phyloP scores from a whole-genome alignment of 192 early-diverging fungal genomes.

The Linnemannia schmuckeri region DNA sequence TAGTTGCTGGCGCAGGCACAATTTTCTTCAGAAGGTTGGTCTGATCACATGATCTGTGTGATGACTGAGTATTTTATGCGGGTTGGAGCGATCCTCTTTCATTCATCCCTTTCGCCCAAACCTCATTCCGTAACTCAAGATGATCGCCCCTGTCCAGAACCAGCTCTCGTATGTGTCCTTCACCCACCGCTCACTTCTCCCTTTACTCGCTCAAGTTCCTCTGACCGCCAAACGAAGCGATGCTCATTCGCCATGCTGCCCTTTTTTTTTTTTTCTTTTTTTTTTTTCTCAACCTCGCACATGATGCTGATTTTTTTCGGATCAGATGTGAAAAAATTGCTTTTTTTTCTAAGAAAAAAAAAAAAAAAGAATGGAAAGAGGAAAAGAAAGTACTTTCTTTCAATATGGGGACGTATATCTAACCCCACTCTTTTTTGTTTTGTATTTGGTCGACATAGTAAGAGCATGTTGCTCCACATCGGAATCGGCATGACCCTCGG shows the following conservation, averaged over 20 bases:
- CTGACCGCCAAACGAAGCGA: too few relatives aligned
- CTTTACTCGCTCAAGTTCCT: too few relatives aligned
- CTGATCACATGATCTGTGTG: neutral
- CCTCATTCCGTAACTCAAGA: neutral
- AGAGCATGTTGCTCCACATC: constrained; percentile 33
- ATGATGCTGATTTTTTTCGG: too few relatives aligned
- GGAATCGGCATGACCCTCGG: constrained; percentile 30
- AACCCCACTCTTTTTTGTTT: neutral
- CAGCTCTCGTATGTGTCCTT: constrained; percentile 22
- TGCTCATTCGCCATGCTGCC: too few relatives aligned
- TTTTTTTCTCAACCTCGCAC: too few relatives aligned
- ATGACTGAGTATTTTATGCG: neutral
- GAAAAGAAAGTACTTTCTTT: too few relatives aligned
- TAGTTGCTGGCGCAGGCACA: too few relatives aligned
- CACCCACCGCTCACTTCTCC: too few relatives aligned
- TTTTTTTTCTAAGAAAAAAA: too few relatives aligned
- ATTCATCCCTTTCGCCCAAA: constrained; percentile 10
- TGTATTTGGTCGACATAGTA: constrained; percentile 18
- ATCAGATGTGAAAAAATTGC: too few relatives aligned
- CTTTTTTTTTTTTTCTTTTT: too few relatives aligned
- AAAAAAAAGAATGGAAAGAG: neutral
- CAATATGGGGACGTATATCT: neutral
- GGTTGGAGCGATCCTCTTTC: neutral
- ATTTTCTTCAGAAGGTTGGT: too few relatives aligned
- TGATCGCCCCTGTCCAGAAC: constrained; percentile 41